Evolutionary conservation across 2,329 filamentous ascomycete species (phyloP).

Genomic region (Ceratocystis destructans): DNA sequence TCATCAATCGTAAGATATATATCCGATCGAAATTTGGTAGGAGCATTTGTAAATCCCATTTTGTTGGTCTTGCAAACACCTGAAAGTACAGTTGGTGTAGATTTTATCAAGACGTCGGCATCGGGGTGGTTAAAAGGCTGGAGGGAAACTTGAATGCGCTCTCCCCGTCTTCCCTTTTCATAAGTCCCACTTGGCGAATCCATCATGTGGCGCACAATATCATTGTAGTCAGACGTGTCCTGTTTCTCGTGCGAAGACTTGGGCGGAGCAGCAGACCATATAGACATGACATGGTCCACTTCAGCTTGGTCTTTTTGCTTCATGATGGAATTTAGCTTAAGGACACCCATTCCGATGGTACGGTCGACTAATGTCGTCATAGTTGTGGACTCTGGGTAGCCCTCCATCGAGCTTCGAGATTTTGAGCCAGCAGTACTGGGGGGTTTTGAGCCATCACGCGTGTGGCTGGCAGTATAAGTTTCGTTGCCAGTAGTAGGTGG

Average conservation of each 20-base stretch:
- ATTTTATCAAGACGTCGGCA: conserved; percentile 65
- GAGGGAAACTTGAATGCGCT: conserved; percentile 66
- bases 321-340: conserved; percentile 63
- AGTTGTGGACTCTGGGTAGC: conserved; percentile 21
- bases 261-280: conserved; percentile 50
- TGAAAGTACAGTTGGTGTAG: conserved; percentile 76
- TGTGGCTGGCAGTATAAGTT: conserved; percentile 32
- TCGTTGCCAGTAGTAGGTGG: conserved; percentile 27
- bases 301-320: conserved; percentile 55
- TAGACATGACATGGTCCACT: conserved; percentile 58
- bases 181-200: conserved; percentile 61
- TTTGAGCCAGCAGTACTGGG: conserved; percentile 45
- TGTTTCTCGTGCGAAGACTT: conserved; percentile 40
- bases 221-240: conserved; percentile 54
- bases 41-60: conserved; percentile 87
- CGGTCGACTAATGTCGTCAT: conserved; percentile 31
- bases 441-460: conserved; percentile 24
- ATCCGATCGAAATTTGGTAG: conserved; percentile 76
- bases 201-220: conserved; percentile 58
- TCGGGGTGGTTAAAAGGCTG: conserved; percentile 66
- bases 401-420: conserved; percentile 30
- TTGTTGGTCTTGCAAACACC: conserved; percentile 69
- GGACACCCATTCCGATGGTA: conserved; percentile 60
- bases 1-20: conserved; percentile 83
- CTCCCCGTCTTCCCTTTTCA: conserved; percentile 56